Evolutionary conservation across 192 early-diverging fungal species (phyloP).

Genomic region (Rhizophlyctis rosea): DNA sequence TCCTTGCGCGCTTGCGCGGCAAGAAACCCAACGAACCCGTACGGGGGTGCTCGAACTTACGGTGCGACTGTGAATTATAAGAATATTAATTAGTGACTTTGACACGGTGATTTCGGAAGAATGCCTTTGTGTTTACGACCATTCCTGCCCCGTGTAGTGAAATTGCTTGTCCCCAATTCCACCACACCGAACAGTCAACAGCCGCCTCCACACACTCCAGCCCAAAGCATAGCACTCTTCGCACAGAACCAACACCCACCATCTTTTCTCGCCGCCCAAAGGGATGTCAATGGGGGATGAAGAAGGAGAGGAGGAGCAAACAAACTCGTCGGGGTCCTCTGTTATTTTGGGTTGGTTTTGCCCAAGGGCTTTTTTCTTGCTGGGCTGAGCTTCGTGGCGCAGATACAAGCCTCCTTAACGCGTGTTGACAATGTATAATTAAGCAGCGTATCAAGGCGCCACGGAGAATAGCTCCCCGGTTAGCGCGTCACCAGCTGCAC

Average conservation of each 20-base stretch:
- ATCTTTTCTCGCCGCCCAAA: not conserved
- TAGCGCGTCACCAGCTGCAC: too few species aligned
- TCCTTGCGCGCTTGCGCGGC: slow-evolving; percentile 85
- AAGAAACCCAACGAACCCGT: slow-evolving; percentile 78
- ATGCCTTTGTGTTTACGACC: too few species aligned
- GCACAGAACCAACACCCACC: not conserved
- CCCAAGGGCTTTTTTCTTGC: too few species aligned
- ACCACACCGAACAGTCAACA: not conserved
- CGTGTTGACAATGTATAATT: too few species aligned
- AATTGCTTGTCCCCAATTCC: not conserved
- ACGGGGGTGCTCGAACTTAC: slow-evolving; percentile 98
- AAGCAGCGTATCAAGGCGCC: too few species aligned
- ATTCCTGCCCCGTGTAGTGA: too few species aligned
- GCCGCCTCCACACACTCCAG: not conserved
- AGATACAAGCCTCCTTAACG: too few species aligned
- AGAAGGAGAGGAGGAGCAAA: not conserved
- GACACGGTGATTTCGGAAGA: too few species aligned
- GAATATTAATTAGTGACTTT: too few species aligned
- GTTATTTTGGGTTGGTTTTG: too few species aligned
- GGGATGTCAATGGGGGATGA: not conserved
- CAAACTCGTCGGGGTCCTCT: not conserved
- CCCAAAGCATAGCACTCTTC: not conserved
- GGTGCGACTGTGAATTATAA: slow-evolving; percentile 65
- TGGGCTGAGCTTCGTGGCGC: too few species aligned
- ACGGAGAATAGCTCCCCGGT: too few species aligned